These are phyloP conservation scores for Aspergillus viridinutans DNA, from an alignment of 2,329 filamentous ascomycete species.

Conservation along the genomic window DNA sequence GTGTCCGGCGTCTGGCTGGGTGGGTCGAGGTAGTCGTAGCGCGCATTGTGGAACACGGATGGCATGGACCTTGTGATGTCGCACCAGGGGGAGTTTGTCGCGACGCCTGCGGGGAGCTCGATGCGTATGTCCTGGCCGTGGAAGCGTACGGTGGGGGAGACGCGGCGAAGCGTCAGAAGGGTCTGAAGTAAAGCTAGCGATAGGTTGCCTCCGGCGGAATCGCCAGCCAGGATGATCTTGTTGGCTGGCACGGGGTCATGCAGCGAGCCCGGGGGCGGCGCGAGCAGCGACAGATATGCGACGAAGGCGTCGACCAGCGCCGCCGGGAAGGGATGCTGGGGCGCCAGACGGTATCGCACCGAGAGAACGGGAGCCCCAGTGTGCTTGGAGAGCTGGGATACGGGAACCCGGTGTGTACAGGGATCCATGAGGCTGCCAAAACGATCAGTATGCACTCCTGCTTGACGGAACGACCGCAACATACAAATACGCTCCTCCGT, in stretches of 20 bases:
- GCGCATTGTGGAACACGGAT: slow-evolving; percentile 33
- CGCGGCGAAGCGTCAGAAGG: slow-evolving; percentile 38
- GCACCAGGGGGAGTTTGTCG: slow-evolving; percentile 40
- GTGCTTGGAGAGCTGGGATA: slow-evolving; percentile 35
- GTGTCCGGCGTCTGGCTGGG: slow-evolving; percentile 22
- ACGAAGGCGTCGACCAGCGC: slow-evolving; percentile 45
- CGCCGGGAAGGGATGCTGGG: slow-evolving; percentile 46
- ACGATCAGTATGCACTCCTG: background rate
- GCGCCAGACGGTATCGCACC: slow-evolving; percentile 46
- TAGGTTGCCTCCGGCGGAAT: slow-evolving; percentile 45
- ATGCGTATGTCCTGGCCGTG: slow-evolving; percentile 38
- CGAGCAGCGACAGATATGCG: slow-evolving; percentile 45
- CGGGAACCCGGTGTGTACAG: slow-evolving; percentile 37
- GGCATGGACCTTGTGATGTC: slow-evolving; percentile 43
- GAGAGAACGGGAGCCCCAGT: slow-evolving; percentile 41
- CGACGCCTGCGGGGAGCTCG: slow-evolving; percentile 39
- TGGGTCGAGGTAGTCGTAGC: slow-evolving; percentile 38
- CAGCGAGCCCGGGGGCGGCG: slow-evolving; percentile 40
- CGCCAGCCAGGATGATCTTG: slow-evolving; percentile 45
- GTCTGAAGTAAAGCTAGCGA: slow-evolving; percentile 39
- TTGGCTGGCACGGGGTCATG: slow-evolving; percentile 41
- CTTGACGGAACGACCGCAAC: slow-evolving; percentile 10
- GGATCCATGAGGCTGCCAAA: slow-evolving; percentile 41
- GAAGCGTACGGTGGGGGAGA: slow-evolving; percentile 34
- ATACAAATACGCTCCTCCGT: slow-evolving; percentile 46